These are phyloP conservation scores for Malus hybrid DNA, from an alignment of 331 rosid genomes.

Conservation along the genomic window DNA sequence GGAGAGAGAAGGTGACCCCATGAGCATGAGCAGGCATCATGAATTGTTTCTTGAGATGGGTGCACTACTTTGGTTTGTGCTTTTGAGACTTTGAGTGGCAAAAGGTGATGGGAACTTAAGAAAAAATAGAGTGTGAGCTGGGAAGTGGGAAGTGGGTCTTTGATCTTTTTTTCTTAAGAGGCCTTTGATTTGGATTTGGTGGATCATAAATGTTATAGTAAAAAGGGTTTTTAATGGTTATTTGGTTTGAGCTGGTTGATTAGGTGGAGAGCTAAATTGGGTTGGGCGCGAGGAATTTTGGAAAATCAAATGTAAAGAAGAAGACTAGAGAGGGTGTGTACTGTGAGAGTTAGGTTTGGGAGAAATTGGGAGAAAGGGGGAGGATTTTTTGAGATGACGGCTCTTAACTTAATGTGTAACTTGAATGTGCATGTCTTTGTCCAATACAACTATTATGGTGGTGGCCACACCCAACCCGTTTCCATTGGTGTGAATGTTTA, in stretches of 20 bases:
- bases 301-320: background rate
- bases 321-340: background rate
- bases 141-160: conserved; percentile 18
- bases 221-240: background rate
- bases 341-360: no score
- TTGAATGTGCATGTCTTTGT: no score
- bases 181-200: conserved; percentile 9
- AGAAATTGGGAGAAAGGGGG: no score
- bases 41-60: conserved; percentile 21
- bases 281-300: background rate
- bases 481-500: no score
- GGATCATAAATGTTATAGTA: conserved; percentile 19
- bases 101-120: conserved; percentile 13
- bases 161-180: conserved; percentile 13
- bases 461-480: no score
- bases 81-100: conserved; percentile 5
- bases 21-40: conserved; percentile 40
- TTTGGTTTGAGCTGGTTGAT: background rate
- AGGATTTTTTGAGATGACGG: no score
- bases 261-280: background rate
- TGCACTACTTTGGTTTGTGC: conserved; percentile 1
- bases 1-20: conserved; percentile 51
- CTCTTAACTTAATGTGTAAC: no score
- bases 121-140: conserved; percentile 10
- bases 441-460: no score